A percentile compares a stretch with the other conserved stretches of the same genome.
phyloP scores from a whole-genome alignment of 148 eudicot species.

The Spergularia bocconei region DNA sequence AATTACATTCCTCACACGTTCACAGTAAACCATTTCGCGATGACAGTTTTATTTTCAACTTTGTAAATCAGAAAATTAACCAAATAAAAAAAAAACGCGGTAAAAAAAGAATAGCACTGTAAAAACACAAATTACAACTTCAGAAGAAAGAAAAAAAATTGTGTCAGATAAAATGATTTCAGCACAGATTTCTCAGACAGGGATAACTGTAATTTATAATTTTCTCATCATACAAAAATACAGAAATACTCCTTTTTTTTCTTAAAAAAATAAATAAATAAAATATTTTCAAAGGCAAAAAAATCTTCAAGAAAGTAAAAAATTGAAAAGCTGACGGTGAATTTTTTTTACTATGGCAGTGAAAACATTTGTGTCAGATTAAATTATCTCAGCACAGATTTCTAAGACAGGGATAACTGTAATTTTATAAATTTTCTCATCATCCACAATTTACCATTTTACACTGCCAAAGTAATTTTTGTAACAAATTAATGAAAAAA shows the following conservation, averaged over 20 bases:
- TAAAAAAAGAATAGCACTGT: background rate
- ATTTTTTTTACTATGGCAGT: too few species aligned
- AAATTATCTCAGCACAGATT: constrained; percentile 31
- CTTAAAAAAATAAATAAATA: too few species aligned
- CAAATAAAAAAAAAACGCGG: background rate
- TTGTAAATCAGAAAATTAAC: background rate
- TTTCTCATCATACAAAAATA: constrained; percentile 39
- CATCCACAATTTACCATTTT: constrained; percentile 22
- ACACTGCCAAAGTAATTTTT: background rate
- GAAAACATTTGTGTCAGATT: constrained; percentile 34
- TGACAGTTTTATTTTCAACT: too few species aligned
- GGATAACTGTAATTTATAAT: constrained; percentile 48
- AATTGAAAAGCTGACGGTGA: background rate
- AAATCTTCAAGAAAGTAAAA: background rate
- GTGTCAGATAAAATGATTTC: constrained; percentile 43
- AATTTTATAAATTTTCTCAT: constrained; percentile 25
- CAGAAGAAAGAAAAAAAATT: background rate
- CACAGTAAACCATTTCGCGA: too few species aligned
- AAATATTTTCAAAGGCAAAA: too few species aligned
- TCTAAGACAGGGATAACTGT: constrained; percentile 68
- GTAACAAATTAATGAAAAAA: background rate
- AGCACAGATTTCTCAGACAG: constrained; percentile 48
- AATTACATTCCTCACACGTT: too few species aligned
- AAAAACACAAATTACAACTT: background rate
- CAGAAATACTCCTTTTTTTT: too few species aligned